Evolutionary conservation across 768 basidiomycete species (phyloP).

Genomic region (Naganishia onofrii): DNA sequence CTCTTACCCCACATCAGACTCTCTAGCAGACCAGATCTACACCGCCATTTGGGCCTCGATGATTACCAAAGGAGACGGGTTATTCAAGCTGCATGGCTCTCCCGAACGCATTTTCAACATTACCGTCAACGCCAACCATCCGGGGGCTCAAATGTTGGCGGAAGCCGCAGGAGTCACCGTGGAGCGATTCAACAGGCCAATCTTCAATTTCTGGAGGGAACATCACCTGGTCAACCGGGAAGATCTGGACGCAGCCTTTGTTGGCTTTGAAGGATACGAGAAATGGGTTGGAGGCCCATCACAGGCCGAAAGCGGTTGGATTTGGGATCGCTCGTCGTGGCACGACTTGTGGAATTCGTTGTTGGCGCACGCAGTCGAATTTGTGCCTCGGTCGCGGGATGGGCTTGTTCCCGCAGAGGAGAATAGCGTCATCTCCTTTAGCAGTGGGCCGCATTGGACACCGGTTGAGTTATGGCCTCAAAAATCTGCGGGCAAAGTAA

Average conservation of each 20-base stretch:
- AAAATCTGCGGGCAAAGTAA: too few species aligned
- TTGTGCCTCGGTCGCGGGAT: too few species aligned
- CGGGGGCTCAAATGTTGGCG: background rate
- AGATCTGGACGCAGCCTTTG: conserved; percentile 14
- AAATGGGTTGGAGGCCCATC: background rate
- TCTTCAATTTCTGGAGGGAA: conserved; percentile 18
- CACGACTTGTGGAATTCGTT: too few species aligned
- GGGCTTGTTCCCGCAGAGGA: background rate
- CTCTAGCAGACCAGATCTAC: too few species aligned
- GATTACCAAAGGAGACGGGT: background rate
- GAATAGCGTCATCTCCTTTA: conserved; percentile 2
- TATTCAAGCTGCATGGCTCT: background rate
- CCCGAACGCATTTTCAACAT: conserved; percentile 2
- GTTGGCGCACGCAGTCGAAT: too few species aligned
- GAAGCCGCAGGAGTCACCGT: conserved; percentile 3
- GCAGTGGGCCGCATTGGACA: conserved; percentile 22
- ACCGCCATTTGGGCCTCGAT: background rate
- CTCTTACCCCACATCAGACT: background rate
- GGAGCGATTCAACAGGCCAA: conserved; percentile 1
- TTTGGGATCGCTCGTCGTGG: too few species aligned
- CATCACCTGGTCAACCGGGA: conserved; percentile 17
- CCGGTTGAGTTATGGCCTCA: background rate
- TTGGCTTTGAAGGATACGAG: background rate
- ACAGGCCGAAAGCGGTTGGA: too few species aligned
- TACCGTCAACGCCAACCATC: conserved; percentile 4